Evolutionary conservation across 2,329 filamentous ascomycete genomes (phyloP).

Genomic region (Aspergillus felis): DNA sequence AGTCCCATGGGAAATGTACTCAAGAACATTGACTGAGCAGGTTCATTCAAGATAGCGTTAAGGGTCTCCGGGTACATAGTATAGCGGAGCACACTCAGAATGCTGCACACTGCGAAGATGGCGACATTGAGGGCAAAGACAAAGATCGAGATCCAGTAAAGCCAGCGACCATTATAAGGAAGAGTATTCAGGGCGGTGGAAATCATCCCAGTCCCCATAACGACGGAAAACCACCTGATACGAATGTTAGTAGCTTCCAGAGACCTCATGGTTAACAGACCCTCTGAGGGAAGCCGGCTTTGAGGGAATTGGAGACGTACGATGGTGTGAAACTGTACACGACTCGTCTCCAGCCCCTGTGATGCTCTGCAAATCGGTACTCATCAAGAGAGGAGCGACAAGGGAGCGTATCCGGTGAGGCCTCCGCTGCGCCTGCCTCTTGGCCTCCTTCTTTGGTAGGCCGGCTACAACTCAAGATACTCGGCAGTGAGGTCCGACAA

Average conservation of each 20-base stretch:
- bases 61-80: constrained; percentile 61
- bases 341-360: constrained; percentile 18
- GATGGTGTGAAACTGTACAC: constrained; percentile 24
- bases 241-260: not conserved
- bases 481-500: not conserved
- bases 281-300: not conserved
- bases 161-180: constrained; percentile 25
- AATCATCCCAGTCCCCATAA: constrained; percentile 27
- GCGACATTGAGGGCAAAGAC: constrained; percentile 25
- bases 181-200: constrained; percentile 22
- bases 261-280: not conserved
- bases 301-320: constrained; percentile 9
- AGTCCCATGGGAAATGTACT: constrained; percentile 64
- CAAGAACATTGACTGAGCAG: constrained; percentile 61
- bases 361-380: constrained; percentile 3
- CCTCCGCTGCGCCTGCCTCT: not conserved
- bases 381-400: not conserved
- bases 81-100: constrained; percentile 57
- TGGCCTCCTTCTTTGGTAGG: not conserved
- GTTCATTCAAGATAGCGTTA: constrained; percentile 60
- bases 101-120: constrained; percentile 27
- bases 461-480: not conserved
- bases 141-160: constrained; percentile 21
- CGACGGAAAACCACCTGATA: constrained; percentile 25
- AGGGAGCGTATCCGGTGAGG: not conserved